Evolutionary conservation across 352 stramenopile species (phyloP), one percentile per base, ranked within the genome.

Genomic region (Phytophthora syringae): DNA sequence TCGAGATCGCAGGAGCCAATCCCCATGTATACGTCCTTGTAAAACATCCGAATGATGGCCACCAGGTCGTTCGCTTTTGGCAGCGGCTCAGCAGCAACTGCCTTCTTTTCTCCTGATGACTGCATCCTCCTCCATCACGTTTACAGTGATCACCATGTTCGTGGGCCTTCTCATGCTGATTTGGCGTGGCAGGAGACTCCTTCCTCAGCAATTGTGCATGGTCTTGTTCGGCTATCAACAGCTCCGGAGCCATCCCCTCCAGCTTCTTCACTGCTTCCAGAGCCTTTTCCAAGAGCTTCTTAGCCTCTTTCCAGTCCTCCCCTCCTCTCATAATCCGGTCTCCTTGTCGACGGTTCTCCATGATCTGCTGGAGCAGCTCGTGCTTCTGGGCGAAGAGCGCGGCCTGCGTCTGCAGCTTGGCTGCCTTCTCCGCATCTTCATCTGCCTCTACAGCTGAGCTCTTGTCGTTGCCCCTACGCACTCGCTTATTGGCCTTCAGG

Each of bases 11-110:
- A 88, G 1, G 54, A 45, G 1, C 82, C 80, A 32, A 91, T 76
- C 5, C 80, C 84, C 25, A 84, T 50, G 50, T 81, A 87, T 4
- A 85, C 68, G 54, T 93, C 84, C 27, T 82, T 87, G 55, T 84
- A 80, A 54, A 93, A 89, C 82, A 89, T 91, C 2, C 59, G 75
- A 3, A 90, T 61, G 30, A 93, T 76, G 0, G 76, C 82, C n/a
- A 60, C 3, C 16, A 91, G 39, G 50, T 93, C 82, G 21, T 79
- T 78, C 9, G 67, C 64, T 32, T 86, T 76, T 1, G 78, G 82
- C 0, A 89, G 52, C 1, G 37, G 12, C 12, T 56, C 51, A 1
- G 25, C 36, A 32, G 43, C 25, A 1, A 50, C 39, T 25, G 39
- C 58, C 18, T 68, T 69, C 24, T 50, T 64, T 32, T 32, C 5